A percentile compares a stretch with the other conserved stretches of the same genome.
Evolutionary conservation across 1,139 yeast species (phyloP).

Genomic region (Geotrichum citri-aurantii): DNA sequence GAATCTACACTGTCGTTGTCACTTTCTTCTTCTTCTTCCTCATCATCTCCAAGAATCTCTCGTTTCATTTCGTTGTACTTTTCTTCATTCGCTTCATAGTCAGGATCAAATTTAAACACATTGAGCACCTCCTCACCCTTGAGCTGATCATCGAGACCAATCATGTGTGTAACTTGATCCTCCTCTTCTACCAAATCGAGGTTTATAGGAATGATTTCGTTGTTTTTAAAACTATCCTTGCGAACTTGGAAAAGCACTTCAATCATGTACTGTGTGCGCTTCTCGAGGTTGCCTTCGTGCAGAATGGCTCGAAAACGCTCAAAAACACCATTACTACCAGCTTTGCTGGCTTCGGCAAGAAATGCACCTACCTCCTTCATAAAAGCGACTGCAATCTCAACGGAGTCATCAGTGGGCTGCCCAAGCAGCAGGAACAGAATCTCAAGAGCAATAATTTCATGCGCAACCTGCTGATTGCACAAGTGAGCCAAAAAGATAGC

Average conservation of each 20-base stretch:
- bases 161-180: conserved; percentile 54
- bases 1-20: conserved; percentile 24
- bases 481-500: conserved; percentile 55
- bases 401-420: conserved; percentile 48
- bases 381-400: conserved; percentile 45
- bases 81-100: conserved; percentile 49
- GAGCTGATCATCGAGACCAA: conserved; percentile 46
- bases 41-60: conserved; percentile 46
- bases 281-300: conserved; percentile 48
- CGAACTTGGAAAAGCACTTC: conserved; percentile 50
- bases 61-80: conserved; percentile 38
- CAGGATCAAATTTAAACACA: conserved; percentile 47
- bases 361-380: conserved; percentile 44
- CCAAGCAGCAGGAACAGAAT: conserved; percentile 54
- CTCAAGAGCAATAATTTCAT: conserved; percentile 60
- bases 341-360: conserved; percentile 40
- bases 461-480: conserved; percentile 58
- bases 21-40: conserved; percentile 32
- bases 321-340: conserved; percentile 48
- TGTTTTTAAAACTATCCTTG: conserved; percentile 44
- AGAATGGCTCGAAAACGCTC: conserved; percentile 57
- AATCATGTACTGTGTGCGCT: conserved; percentile 45
- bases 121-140: conserved; percentile 47
- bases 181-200: conserved; percentile 63
- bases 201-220: conserved; percentile 41